Evolutionary conservation across 192 early-diverging fungal genomes (phyloP).

Genomic region (Jimgerdemannia flammicorona): DNA sequence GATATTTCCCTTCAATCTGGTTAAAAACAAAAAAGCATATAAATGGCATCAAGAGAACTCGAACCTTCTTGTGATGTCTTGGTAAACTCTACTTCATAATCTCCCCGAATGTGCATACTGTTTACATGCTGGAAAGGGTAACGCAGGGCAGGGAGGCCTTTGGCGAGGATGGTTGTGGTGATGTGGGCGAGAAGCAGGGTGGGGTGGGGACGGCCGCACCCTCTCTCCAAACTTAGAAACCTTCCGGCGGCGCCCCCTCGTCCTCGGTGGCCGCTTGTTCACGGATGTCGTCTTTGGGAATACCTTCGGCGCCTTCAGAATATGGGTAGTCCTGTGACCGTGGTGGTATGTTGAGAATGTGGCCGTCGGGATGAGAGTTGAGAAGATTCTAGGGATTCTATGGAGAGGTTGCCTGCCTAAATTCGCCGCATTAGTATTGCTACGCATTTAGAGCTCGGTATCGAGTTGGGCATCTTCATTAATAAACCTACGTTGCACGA

Average conservation of each 20-base stretch:
- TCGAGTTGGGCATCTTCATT: too few species aligned
- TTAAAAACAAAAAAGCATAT: neutral
- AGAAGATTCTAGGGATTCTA: neutral
- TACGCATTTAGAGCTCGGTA: too few species aligned
- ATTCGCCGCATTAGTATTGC: neutral
- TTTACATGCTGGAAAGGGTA: neutral
- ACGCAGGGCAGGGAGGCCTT: constrained; percentile 55
- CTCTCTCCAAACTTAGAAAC: neutral
- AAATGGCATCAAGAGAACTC: neutral
- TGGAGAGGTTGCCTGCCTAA: too few species aligned
- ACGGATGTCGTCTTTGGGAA: constrained; percentile 91
- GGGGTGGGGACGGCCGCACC: neutral
- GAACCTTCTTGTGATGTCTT: too few species aligned
- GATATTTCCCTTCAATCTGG: neutral
- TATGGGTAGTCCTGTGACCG: constrained; percentile 77
- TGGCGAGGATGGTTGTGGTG: constrained; percentile 77
- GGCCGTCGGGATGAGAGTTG: neutral
- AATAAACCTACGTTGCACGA: constrained; percentile 37
- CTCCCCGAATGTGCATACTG: neutral
- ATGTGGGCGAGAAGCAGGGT: neutral
- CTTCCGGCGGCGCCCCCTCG: constrained; percentile 16
- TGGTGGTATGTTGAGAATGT: constrained; percentile 20
- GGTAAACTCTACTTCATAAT: neutral
- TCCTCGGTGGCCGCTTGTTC: constrained; percentile 84
- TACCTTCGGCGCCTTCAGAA: constrained; percentile 59